These are phyloP conservation scores for Vigna nakashimae DNA, from an alignment of 306 rosid species.

Conservation along the genomic window DNA sequence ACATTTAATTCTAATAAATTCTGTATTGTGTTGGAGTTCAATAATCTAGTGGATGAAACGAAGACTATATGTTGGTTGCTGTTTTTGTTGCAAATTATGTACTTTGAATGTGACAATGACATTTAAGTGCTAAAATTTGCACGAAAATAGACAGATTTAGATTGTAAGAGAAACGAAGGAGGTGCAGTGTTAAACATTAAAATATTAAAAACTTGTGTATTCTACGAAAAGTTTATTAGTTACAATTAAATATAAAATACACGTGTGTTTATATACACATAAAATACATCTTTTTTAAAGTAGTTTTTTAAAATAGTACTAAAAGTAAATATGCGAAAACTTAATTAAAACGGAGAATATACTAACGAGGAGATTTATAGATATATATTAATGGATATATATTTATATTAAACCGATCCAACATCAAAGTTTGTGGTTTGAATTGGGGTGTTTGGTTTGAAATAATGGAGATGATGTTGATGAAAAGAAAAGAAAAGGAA, in stretches of 20 bases:
- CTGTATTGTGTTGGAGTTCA: too few relatives aligned
- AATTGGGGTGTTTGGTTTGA: slow-evolving; percentile 12
- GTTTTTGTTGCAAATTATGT: slow-evolving; percentile 2
- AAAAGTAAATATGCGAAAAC: fast-evolving
- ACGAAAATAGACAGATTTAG: background rate
- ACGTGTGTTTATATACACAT: too few relatives aligned
- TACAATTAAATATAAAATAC: too few relatives aligned
- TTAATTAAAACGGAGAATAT: fast-evolving
- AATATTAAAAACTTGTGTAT: background rate
- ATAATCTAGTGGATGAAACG: too few relatives aligned
- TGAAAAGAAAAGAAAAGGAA: slow-evolving; percentile 14
- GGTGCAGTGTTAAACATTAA: background rate
- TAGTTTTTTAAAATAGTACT: too few relatives aligned
- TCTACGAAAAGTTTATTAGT: background rate
- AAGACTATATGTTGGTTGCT: background rate
- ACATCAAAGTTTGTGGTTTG: background rate
- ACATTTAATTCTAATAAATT: too few relatives aligned
- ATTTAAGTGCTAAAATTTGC: background rate
- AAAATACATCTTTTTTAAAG: too few relatives aligned
- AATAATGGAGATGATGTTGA: slow-evolving; percentile 32
- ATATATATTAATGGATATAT: too few relatives aligned
- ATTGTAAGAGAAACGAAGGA: background rate
- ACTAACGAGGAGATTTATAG: too few relatives aligned
- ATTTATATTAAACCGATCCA: too few relatives aligned
- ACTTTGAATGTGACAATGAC: background rate